Conservation (phyloP, 768 basidiomycete genomes). For the Multifurca ochricompacta region DNA sequence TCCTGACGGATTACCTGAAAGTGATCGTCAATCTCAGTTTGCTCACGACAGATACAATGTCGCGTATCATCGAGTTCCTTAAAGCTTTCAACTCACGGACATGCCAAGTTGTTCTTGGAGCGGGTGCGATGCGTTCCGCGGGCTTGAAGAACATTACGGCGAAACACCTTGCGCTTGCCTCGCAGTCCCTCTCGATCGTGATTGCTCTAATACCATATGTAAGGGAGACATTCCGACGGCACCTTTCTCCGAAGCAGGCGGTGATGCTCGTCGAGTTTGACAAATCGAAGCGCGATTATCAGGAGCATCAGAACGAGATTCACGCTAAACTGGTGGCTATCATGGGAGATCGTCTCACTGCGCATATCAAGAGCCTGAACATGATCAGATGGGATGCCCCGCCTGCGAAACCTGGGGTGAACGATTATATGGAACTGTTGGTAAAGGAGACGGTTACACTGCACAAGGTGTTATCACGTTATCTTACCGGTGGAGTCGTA, state of each 20-base stretch:
- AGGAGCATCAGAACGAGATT: slow-evolving; percentile 99
- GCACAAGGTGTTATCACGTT: slow-evolving; percentile 92
- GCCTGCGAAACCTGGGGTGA: slow-evolving; percentile 53
- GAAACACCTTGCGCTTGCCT: slow-evolving; percentile 93
- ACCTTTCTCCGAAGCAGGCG: slow-evolving; percentile 89
- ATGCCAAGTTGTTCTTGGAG: slow-evolving; percentile 96
- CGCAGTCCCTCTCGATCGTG: slow-evolving; percentile 91
- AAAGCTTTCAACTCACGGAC: slow-evolving; percentile 98
- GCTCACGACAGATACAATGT: slow-evolving; percentile 94
- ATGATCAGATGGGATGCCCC: slow-evolving; percentile 70
- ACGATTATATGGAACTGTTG: slow-evolving; percentile 88
- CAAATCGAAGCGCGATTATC: slow-evolving; percentile 97
- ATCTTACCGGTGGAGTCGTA: slow-evolving; percentile 68
- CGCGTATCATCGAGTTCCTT: slow-evolving; percentile 86
- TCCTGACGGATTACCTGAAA: slow-evolving; percentile 80
- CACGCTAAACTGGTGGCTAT: slow-evolving; percentile 96
- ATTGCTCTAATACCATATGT: slow-evolving; percentile 93
- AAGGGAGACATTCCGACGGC: slow-evolving; percentile 88
- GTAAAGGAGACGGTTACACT: slow-evolving; percentile 93
- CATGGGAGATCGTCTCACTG: slow-evolving; percentile 89
- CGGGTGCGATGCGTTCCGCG: slow-evolving; percentile 98
- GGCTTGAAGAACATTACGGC: slow-evolving; percentile 98
- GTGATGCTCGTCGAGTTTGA: slow-evolving; percentile 98
- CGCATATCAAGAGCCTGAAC: slow-evolving; percentile 79
- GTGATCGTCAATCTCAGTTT: slow-evolving; percentile 82